A percentile compares a stretch with the other conserved stretches of the same genome.
These are phyloP conservation scores for Trametes meyenii DNA, from an alignment of 768 basidiomycete species.

Conservation along the genomic window DNA sequence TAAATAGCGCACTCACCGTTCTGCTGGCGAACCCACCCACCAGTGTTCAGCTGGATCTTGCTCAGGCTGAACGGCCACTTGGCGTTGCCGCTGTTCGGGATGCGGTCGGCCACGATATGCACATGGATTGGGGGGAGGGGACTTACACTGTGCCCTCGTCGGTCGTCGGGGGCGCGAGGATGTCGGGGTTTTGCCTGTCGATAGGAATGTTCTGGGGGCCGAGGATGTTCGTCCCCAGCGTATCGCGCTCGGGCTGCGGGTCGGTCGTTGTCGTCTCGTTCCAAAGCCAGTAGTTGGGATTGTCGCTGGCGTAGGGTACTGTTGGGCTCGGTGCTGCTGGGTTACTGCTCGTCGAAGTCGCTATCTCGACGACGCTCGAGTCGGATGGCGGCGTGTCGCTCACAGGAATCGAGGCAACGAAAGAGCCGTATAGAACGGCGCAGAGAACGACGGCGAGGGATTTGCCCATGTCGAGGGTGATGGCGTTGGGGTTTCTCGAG, in stretches of 20 bases:
- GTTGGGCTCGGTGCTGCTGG: slow-evolving; percentile 22
- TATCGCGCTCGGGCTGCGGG: slow-evolving; percentile 28
- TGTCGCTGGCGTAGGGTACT: slow-evolving; percentile 26
- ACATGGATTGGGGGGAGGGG: neutral
- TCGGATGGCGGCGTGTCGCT: slow-evolving; percentile 8
- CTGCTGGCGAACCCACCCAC: slow-evolving; percentile 41
- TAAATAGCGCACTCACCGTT: slow-evolving; percentile 28
- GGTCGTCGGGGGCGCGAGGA: slow-evolving; percentile 39
- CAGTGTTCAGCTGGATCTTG: slow-evolving; percentile 39
- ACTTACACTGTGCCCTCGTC: slow-evolving; percentile 36
- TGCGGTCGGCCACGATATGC: neutral
- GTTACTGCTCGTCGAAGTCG: slow-evolving; percentile 8
- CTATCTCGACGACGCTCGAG: neutral
- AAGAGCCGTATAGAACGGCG: slow-evolving; percentile 15
- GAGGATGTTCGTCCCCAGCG: slow-evolving; percentile 31
- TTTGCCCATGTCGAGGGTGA: slow-evolving; percentile 9
- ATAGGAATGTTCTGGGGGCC: slow-evolving; percentile 36
- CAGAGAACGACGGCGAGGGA: slow-evolving; percentile 17
- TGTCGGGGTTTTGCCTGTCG: slow-evolving; percentile 37
- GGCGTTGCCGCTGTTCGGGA: slow-evolving; percentile 26
- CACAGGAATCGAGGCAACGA: slow-evolving; percentile 10
- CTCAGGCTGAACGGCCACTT: slow-evolving; percentile 40
- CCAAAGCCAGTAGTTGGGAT: slow-evolving; percentile 28
- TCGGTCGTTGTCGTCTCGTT: slow-evolving; percentile 20
- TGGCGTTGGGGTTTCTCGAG: neutral